A percentile compares a stretch with the other conserved stretches of the same genome.
These are phyloP conservation scores for Pichia deserticola DNA, from an alignment of 805 yeast genomes.

Conservation along the genomic window DNA sequence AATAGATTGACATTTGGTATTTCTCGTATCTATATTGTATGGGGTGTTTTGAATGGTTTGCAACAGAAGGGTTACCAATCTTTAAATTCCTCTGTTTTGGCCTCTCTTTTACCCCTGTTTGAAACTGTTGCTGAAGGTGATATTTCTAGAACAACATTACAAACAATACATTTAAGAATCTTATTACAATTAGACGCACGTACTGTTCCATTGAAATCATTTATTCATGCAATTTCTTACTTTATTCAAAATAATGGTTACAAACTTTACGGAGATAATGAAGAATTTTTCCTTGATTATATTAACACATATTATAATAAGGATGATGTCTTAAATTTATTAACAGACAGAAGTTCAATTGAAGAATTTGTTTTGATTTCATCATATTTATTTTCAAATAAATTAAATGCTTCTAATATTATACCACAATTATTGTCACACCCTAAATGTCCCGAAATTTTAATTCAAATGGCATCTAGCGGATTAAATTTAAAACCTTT, in stretches of 20 bases:
- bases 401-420: conserved; percentile 6
- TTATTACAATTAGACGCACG: conserved; percentile 33
- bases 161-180: conserved; percentile 43
- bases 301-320: conserved; percentile 15
- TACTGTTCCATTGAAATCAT: conserved; percentile 19
- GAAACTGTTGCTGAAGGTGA: conserved; percentile 29
- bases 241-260: conserved; percentile 33
- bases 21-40: conserved; percentile 51
- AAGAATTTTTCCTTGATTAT: conserved; percentile 35
- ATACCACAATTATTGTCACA: conserved; percentile 14
- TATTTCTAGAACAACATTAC: conserved; percentile 42
- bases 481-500: conserved; percentile 15
- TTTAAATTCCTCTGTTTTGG: conserved; percentile 24
- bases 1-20: conserved; percentile 57
- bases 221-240: conserved; percentile 31
- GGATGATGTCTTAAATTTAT: conserved; percentile 11
- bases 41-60: conserved; percentile 54
- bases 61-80: conserved; percentile 8
- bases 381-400: conserved; percentile 12
- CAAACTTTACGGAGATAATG: conserved; percentile 26
- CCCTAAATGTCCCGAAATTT: conserved; percentile 11
- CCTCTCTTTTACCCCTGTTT: conserved; percentile 29
- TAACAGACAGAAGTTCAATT: conserved; percentile 4
- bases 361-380: conserved; percentile 15
- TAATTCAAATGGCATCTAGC: conserved; percentile 15